Base-by-base conservation (phyloP, 441 rosid species). In the Eutrema salsugineum region DNA sequence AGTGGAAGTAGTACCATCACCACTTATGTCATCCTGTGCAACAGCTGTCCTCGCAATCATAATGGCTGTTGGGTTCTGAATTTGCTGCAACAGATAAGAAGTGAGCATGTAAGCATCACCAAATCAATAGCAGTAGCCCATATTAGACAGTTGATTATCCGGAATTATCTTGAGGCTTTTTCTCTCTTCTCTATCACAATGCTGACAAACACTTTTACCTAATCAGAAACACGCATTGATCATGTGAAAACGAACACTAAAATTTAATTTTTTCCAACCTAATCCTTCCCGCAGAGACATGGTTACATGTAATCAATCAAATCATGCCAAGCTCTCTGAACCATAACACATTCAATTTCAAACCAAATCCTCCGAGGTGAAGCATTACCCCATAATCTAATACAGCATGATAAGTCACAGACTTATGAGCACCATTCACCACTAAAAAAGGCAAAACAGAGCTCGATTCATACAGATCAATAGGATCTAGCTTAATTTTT, bases 11-110 rank as follows among this genome's bases (percentile, higher is more conserved):
- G 98, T 95, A 78, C 99, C 97, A 80, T 95, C 99, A 58, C 99
- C 97, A 62, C 94, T 94, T 20, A 87, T 87, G 72, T 92, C 97
- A 78, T 24, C 98, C 82, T 94, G 97, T 4, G 97, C 97, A 77
- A 94, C 94, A 55, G 98, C 97, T 6, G 98, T 91, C 86, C 99
- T 89, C 2, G 94, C 99, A 80, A 92, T 94, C 99, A 94, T 92
- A 61, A 94, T 87, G 27, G 96, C 97, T 0, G 98, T 95, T 15
- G 98, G 97, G 62, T 87, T 95, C 86, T 95, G 99, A 77, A 95
- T 95, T 95, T 95, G 98, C 99, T 95, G 86, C 81, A 85, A 72
- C 20, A 70, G 40, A 43, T 8, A 39, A 19, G 32, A 49, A 50
- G 2, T 27, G 5, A 56, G 5, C 32, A 11, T 24, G 57, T 46